Conservation (phyloP, 2,329 filamentous ascomycete genomes). For the Lizonia empirigonia region DNA sequence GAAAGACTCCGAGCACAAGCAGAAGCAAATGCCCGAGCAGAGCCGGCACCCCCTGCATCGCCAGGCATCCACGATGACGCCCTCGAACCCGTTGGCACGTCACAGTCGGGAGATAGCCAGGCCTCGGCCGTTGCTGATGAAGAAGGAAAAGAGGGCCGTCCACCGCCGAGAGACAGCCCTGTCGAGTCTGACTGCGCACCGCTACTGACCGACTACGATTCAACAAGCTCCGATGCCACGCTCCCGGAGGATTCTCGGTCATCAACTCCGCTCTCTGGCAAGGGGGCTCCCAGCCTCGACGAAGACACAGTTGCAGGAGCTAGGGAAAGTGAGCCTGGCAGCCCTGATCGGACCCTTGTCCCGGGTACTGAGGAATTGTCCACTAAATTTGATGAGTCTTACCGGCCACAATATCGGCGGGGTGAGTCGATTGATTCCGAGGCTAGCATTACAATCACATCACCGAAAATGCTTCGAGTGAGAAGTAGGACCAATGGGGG, state of each 20-base stretch:
- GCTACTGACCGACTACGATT: background rate
- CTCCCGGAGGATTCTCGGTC: no score
- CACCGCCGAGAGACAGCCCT: background rate
- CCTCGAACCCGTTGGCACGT: background rate
- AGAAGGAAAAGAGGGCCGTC: background rate
- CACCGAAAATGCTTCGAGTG: slow-evolving; percentile 2
- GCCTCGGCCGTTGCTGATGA: background rate
- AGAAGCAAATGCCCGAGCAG: background rate
- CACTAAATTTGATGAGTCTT: background rate
- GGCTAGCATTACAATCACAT: background rate
- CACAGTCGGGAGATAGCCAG: background rate
- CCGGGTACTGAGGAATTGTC: background rate
- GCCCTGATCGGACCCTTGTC: background rate
- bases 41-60: background rate
- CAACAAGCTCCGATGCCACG: background rate
- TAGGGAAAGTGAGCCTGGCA: background rate
- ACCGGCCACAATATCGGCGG: background rate
- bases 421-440: background rate
- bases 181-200: background rate
- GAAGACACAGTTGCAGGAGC: background rate
- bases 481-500: slow-evolving; percentile 23
- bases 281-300: background rate
- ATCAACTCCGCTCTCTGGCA: background rate
- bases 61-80: background rate
- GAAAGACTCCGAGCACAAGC: background rate